Evolutionary conservation across 2,329 filamentous ascomycete genomes (phyloP).

Genomic region (Neofusicoccum laricinum): DNA sequence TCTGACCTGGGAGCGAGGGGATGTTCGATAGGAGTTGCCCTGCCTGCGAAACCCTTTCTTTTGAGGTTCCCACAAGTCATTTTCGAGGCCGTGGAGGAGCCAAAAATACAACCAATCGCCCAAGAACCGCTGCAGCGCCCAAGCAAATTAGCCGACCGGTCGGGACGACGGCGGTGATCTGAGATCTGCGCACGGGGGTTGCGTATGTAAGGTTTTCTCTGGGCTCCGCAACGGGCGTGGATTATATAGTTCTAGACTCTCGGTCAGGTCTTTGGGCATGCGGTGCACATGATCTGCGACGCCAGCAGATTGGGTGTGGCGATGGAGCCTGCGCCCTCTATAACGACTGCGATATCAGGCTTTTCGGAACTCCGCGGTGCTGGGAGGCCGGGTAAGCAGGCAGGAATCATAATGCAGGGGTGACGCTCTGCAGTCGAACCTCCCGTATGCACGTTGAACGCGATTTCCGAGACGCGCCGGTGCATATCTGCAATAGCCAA

Average conservation of each 20-base stretch:
- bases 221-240: not conserved
- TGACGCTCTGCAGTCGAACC: not conserved
- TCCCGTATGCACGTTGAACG: not conserved
- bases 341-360: not conserved
- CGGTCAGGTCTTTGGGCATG: no score
- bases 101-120: no score
- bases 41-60: no score
- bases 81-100: no score
- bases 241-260: not conserved
- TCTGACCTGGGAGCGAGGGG: no score
- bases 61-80: no score
- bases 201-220: not conserved
- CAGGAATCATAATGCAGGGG: not conserved
- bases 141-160: not conserved
- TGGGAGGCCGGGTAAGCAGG: not conserved
- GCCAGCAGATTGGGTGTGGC: not conserved
- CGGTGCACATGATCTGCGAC: not conserved
- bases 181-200: not conserved
- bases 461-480: not conserved
- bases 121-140: no score
- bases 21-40: no score
- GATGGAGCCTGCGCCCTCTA: not conserved
- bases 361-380: not conserved
- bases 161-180: not conserved
- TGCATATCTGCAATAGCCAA: not conserved